Base-by-base conservation (phyloP, 192 early-diverging fungal species). In the Backusella sp. region DNA sequence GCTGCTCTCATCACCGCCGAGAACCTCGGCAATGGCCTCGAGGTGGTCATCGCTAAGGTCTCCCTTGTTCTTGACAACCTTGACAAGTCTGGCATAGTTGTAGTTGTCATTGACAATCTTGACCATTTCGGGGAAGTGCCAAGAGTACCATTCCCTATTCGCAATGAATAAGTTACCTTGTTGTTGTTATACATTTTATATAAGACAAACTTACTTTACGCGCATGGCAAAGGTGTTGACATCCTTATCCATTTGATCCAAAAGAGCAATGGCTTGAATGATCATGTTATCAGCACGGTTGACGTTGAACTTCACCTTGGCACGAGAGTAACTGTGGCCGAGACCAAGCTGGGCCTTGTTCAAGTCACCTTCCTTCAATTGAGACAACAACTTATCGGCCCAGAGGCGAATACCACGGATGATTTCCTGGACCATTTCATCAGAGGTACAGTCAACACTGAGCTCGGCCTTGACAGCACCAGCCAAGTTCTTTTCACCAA, bases 241-340 rank as follows among this genome's bases (percentile, higher is more conserved):
- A 76, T 99, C 97, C 90, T 99, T 99, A 89, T 99, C 97, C 77
- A 99, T 86, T 82, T 99, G 95, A 86, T 99, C 97, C 79, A 99
- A 87, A 12, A 99, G 89, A 49, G 94, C 91, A 76, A 99, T 97
- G 28, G 93, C 92, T 87, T 95, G 94, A 73, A 95, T 94, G 76
- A 94, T 95, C 93, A 96, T 96, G 90, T 98, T 99, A 86, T 99
- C 98, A 37, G 92, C 91, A 73, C 96, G 86, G 91, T 99, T 96
- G 66, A 98, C 96, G 88, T 98, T 98, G 90, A 99, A 99, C 95
- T 99, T 98, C 79, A 99, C 96, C 85, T 99, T 99, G 68, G 96
- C 93, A 44, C 98, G 92, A 74, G 98, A 99, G 88, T 98, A 98
- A 15, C 94, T 93, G 88, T 99, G 98, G 79, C 97, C 97, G 65